Evolutionary conservation across 306 rosid species (phyloP), one percentile per base, ranked within the genome.

Genomic region (Trifolium dubium): DNA sequence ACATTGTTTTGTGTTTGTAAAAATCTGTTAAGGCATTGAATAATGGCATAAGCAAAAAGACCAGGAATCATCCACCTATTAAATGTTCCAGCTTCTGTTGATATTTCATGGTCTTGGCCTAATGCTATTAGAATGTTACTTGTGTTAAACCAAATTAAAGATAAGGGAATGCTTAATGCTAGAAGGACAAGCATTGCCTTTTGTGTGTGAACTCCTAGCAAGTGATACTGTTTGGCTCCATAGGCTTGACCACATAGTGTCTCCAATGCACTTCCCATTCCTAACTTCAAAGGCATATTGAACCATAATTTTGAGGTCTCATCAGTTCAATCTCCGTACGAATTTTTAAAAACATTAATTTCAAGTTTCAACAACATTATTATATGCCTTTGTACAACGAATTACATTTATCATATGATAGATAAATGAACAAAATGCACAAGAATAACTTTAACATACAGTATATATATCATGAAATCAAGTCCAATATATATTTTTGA

Each of bases 231-330:
- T 28, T 39, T 87, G 13, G 86, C 87, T 50, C 91, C 89, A 73
- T 82, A 87, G 75, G 91, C 88, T 78, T 87, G 87, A 1, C 91
- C 91, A 37, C 89, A 84, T 39, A 87, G 56, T 1, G 89, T 87
- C 75, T 87, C 91, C 62, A 85, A 75, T 50, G 91, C 91, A 78
- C 91, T 87, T 15, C 84, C 86, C 84, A 87, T 82, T 69, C 91
- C 91, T 82, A 85, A 58, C 91, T 83, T 49, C 10, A 30, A 49
- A 75, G 10, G 37, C 58, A 76, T 17, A 14, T 23, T 23, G 23
- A 23, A 23, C 23, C 23, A 23, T 23, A 23, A 23, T 23, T 23
- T 23, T 23, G 23, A 23, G 23, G 23, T 23, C 23, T 23, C 23
- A 23, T 23, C 23, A 1, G 23, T 23, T 23, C 23, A 23, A 23